Conservation (phyloP, 768 basidiomycete species). For the Paxillus involutus region DNA sequence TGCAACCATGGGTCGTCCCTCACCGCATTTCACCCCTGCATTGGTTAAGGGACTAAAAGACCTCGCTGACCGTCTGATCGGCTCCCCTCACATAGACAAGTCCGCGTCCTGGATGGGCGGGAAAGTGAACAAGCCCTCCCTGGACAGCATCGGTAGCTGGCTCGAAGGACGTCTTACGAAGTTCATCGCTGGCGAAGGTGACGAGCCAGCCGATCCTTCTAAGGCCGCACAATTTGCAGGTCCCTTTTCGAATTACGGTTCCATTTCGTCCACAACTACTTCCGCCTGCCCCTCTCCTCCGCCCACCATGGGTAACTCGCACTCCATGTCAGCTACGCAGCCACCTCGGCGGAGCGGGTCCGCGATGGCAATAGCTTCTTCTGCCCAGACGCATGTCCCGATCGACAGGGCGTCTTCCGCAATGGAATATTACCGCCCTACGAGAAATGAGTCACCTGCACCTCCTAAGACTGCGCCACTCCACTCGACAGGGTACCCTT, state of each 20-base stretch:
- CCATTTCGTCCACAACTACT: constrained; percentile 79
- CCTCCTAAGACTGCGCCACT: constrained; percentile 58
- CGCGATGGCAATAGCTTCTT: constrained; percentile 57
- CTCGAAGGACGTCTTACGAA: constrained; percentile 91
- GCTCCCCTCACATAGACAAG: constrained; percentile 73
- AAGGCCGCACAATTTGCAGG: constrained; percentile 53
- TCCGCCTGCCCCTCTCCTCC: constrained; percentile 79
- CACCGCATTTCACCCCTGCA: constrained; percentile 63
- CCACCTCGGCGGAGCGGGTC: constrained; percentile 67
- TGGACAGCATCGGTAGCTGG: constrained; percentile 91
- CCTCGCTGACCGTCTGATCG: constrained; percentile 75
- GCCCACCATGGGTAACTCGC: constrained; percentile 46
- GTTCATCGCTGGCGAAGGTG: constrained; percentile 91
- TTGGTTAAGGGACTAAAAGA: constrained; percentile 76
- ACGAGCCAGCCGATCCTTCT: constrained; percentile 37
- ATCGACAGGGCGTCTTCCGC: constrained; percentile 79
- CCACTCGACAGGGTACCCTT: constrained; percentile 31
- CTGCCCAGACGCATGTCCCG: constrained; percentile 45
- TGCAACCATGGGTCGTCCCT: constrained; percentile 56
- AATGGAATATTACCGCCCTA: constrained; percentile 63
- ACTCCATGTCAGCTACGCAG: constrained; percentile 31
- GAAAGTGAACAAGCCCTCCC: constrained; percentile 87
- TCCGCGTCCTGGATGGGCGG: constrained; percentile 80
- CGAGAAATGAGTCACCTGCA: constrained; percentile 50
- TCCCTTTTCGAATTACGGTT: constrained; percentile 91